Percentiles rank a stretch among this genome's conserved stretches.
Evolutionary conservation across 192 early-diverging fungal genomes (phyloP).

Genomic region (Backusella liffmaniae): DNA sequence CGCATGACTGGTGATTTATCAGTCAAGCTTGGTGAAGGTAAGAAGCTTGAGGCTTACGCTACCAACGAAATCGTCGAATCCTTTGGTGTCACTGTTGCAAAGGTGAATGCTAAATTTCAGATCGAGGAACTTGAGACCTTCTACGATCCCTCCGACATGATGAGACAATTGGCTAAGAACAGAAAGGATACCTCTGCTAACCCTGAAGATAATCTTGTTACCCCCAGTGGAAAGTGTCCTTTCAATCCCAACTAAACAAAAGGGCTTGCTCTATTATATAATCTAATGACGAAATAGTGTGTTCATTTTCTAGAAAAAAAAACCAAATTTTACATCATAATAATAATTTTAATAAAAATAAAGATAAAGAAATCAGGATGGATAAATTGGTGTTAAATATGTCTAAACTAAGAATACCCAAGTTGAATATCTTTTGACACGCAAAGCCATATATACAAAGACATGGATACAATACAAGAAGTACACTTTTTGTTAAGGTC

Average conservation of each 20-base stretch:
- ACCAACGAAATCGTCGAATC: conserved; percentile 35
- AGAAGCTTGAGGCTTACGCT: conserved; percentile 37
- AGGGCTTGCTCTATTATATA: background rate
- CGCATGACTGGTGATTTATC: conserved; percentile 38
- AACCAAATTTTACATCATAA: background rate
- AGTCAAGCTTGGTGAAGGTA: conserved; percentile 29
- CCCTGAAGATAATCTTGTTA: conserved; percentile 13
- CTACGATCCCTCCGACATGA: conserved; percentile 31
- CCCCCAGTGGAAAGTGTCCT: conserved; percentile 26
- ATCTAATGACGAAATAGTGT: background rate
- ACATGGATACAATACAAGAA: background rate
- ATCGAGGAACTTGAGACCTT: conserved; percentile 38
- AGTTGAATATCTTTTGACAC: conserved; percentile 24
- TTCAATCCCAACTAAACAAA: conserved; percentile 14
- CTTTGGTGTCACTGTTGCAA: conserved; percentile 39
- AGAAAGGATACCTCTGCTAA: conserved; percentile 13
- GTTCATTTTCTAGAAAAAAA: background rate
- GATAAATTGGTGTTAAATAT: conserved; percentile 9
- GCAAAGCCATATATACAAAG: background rate
- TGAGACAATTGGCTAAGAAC: conserved; percentile 36
- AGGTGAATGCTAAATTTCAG: conserved; percentile 42
- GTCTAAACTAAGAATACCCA: conserved; percentile 19
- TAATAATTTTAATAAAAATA: background rate
- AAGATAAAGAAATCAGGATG: background rate
- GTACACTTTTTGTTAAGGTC: too few species aligned